These are phyloP conservation scores for Ciborinia camelliae DNA, from an alignment of 2,329 filamentous ascomycete genomes.

Conservation along the genomic window DNA sequence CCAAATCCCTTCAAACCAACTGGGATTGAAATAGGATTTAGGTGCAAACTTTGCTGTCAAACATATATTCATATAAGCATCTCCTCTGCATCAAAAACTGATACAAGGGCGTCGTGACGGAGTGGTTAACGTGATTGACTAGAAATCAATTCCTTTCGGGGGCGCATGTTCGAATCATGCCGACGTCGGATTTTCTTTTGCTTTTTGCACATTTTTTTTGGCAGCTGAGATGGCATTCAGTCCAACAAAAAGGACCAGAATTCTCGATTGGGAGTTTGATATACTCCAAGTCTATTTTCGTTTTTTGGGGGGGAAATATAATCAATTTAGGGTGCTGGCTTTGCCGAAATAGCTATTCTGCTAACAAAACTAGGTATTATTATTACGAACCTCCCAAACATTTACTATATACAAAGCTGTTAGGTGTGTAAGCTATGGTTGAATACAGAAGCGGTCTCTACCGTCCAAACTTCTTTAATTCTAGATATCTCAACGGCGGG, in stretches of 20 bases:
- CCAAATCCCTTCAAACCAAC: background rate
- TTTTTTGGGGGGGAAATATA: background rate
- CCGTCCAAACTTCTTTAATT: conserved; percentile 46
- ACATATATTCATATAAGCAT: fast-evolving
- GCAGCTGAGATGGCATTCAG: background rate
- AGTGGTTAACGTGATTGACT: conserved; percentile 12
- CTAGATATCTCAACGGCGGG: conserved; percentile 47
- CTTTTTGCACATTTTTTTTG: background rate
- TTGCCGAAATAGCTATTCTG: background rate
- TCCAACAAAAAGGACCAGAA: background rate
- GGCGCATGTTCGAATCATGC: conserved; percentile 14
- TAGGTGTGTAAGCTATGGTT: background rate
- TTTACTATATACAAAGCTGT: background rate
- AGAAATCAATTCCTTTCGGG: conserved; percentile 11
- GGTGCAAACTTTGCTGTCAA: fast-evolving
- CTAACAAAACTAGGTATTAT: background rate
- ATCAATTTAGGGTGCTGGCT: background rate
- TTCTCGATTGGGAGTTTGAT: background rate
- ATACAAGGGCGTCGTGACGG: background rate
- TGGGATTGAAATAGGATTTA: background rate
- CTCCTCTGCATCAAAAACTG: fast-evolving
- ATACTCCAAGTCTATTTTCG: too few species aligned
- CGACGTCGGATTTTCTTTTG: background rate
- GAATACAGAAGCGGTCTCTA: conserved; percentile 24
- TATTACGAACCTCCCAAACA: background rate